phyloP scores from a whole-genome alignment of 176 grass and related monocot genomes.

The Triticum urartu region DNA sequence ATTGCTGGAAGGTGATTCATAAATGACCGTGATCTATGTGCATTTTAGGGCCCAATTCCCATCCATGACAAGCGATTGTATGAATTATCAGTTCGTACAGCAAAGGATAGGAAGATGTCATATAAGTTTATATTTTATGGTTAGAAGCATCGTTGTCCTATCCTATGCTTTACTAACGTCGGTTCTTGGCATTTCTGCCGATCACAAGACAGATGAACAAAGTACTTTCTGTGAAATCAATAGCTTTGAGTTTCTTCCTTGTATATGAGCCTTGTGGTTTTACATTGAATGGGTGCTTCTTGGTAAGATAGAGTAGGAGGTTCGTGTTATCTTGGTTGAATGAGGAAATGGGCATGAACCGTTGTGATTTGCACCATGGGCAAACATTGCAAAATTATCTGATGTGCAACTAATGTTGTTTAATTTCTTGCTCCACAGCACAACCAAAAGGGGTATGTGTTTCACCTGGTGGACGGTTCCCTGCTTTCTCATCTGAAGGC shows the following conservation, averaged over 20 bases:
- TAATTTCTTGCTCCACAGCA: conserved; percentile 32
- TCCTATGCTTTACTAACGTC: not conserved
- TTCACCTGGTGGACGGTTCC: conserved; percentile 83
- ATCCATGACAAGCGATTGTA: not conserved
- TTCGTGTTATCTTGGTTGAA: not conserved
- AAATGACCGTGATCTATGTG: not conserved
- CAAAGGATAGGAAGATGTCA: not conserved
- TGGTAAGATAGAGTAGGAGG: not conserved
- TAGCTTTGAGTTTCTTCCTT: not conserved
- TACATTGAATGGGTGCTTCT: not conserved
- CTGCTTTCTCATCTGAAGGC: conserved; percentile 65
- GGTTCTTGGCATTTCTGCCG: not conserved
- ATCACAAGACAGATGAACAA: not conserved
- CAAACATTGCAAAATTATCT: not conserved
- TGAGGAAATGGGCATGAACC: not conserved
- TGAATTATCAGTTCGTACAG: not conserved
- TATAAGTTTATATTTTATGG: not conserved
- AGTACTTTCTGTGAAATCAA: not conserved
- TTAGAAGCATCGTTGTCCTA: not conserved
- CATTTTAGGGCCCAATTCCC: not conserved
- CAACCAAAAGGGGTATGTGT: conserved; percentile 65
- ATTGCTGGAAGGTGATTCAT: not conserved
- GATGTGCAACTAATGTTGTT: not conserved
- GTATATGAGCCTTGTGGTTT: not conserved
- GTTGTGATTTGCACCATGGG: not conserved